These are phyloP conservation scores for Pterula multifida DNA, from an alignment of 1,284 basidiomycete species.

Conservation along the genomic window DNA sequence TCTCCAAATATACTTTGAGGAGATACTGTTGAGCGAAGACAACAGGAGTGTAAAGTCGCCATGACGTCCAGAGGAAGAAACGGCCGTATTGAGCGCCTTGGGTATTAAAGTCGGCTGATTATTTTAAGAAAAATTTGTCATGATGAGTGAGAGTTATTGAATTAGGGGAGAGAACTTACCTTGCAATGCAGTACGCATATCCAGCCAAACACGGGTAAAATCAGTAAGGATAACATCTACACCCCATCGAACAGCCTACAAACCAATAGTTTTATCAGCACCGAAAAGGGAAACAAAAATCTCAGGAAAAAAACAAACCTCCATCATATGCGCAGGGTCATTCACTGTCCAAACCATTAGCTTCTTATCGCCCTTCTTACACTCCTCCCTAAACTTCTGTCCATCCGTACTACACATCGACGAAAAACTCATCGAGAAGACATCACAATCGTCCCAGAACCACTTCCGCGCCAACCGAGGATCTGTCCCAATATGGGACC, in stretches of 20 bases:
- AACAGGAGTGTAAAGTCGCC: slow-evolving; percentile 46
- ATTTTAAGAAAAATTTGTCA: too few relatives aligned
- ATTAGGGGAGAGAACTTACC: slow-evolving; percentile 27
- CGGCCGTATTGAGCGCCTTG: slow-evolving; percentile 49
- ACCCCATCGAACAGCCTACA: slow-evolving; percentile 80
- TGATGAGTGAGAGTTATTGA: too few relatives aligned
- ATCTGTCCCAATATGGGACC: slow-evolving; percentile 79
- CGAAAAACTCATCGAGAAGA: slow-evolving; percentile 81
- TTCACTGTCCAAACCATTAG: slow-evolving; percentile 98
- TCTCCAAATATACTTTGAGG: slow-evolving; percentile 29
- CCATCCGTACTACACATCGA: slow-evolving; percentile 67
- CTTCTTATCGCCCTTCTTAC: slow-evolving; percentile 71
- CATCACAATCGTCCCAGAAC: slow-evolving; percentile 86
- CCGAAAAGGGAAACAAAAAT: slow-evolving; percentile 6
- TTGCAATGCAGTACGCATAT: slow-evolving; percentile 54
- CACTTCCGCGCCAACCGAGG: slow-evolving; percentile 63
- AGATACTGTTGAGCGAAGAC: slow-evolving; percentile 18
- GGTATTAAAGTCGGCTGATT: slow-evolving; percentile 55
- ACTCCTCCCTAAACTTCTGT: slow-evolving; percentile 69
- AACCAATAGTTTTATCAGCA: slow-evolving; percentile 6
- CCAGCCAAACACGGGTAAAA: slow-evolving; percentile 66
- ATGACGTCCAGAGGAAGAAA: slow-evolving; percentile 66
- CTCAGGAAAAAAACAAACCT: slow-evolving; percentile 30
- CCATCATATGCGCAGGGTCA: slow-evolving; percentile 85
- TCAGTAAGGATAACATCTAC: slow-evolving; percentile 89